Base-by-base conservation (phyloP, 495 filamentous ascomycete genomes). In the Echria macrotheca region DNA sequence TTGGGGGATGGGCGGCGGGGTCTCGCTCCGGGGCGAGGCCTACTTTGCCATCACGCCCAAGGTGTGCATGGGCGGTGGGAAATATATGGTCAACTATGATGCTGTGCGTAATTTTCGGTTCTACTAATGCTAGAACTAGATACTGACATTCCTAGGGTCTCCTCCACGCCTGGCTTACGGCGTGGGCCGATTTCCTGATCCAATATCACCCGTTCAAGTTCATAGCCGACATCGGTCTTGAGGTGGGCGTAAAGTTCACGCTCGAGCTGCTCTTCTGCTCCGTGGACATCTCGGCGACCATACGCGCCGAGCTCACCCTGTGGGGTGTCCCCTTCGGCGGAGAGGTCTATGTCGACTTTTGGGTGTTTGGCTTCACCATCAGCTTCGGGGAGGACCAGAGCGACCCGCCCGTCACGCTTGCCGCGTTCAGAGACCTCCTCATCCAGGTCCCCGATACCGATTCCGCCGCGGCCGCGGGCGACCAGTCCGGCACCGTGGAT, bases 1-100 rank as follows among this genome's bases (percentile, higher is more conserved):
- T 28, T 79, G 66, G 64, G 37, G 32, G 5, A 33, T 70, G 12
- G 64, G 55, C 25, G 35, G 42, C 5, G 18, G 25, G 1, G 38
- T 79, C 14, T 61, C 44, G 4, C 67, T 80, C 42, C 35, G 32
- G 1, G 76, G 75, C 0, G 35, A 71, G 39, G 66, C 69, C 4
- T 79, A 76, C 53, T 78, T 77, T 49, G 76, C 74, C 32, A 70
- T 81, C 37, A 80, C 76, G 2, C 76, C 76, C 10, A 74, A 75
- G 44, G 56, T 47, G 0, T 67, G 60, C 53, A 79, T 80, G 77
- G 73, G 53, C 14, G 77, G 77, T 1, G 73, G 67, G 0, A 24
- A 46, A 1, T 52, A 77, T 0, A 31, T 64, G 17, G 69, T 59
- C 0, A 23, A 48, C 0, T 47, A 75, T 9, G 22, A 22, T 12